A percentile compares a stretch with the other conserved stretches of the same genome.
These are phyloP conservation scores for Gautieria morchelliformis DNA, from an alignment of 768 basidiomycete species.

Conservation along the genomic window DNA sequence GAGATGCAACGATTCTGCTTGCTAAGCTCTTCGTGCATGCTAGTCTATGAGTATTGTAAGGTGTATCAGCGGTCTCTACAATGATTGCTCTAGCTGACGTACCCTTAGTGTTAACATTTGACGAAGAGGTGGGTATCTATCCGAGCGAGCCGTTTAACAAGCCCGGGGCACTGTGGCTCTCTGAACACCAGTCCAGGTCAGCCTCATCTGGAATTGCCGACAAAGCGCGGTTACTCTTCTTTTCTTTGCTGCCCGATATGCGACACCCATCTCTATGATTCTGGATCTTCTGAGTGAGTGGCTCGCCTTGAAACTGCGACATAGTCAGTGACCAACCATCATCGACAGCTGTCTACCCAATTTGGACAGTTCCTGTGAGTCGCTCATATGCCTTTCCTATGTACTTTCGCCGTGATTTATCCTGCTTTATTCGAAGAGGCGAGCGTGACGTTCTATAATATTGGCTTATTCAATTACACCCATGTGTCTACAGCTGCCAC, in stretches of 20 bases:
- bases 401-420: background rate
- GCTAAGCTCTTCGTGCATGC: background rate
- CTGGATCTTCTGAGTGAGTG: background rate
- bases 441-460: background rate
- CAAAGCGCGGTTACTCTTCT: background rate
- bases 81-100: background rate
- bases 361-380: constrained; percentile 1
- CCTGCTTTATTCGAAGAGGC: background rate
- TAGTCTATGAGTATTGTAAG: background rate
- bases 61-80: background rate
- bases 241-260: background rate
- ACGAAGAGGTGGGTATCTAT: background rate
- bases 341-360: background rate
- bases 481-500: background rate
- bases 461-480: background rate
- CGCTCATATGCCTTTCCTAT: background rate
- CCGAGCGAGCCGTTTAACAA: background rate
- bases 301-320: background rate
- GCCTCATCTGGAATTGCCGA: background rate
- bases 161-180: background rate
- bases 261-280: background rate
- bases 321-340: background rate
- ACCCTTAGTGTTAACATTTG: background rate
- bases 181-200: background rate
- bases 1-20: no score